Percentiles rank a stretch among this genome's conserved stretches.
These are phyloP conservation scores for Aspergillus neotritici DNA, from an alignment of 2,329 filamentous ascomycete species.

Conservation along the genomic window DNA sequence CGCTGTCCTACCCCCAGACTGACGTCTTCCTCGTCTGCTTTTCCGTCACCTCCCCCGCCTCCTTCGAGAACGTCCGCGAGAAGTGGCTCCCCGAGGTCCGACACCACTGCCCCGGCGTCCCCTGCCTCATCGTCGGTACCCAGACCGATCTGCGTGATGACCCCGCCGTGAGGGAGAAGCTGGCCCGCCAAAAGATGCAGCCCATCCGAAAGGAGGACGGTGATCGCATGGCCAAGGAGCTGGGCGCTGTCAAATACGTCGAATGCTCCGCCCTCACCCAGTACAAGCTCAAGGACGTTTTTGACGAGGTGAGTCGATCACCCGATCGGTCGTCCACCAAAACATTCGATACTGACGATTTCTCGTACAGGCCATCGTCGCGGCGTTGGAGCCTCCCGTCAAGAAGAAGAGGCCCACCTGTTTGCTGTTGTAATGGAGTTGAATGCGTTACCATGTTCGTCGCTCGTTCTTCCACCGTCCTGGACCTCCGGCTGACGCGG, in stretches of 20 bases:
- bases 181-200: slow-evolving; percentile 91
- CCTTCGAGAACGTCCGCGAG: slow-evolving; percentile 98
- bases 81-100: slow-evolving; percentile 99
- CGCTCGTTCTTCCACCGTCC: not conserved
- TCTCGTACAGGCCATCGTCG: slow-evolving; percentile 73
- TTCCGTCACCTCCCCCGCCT: slow-evolving; percentile 93
- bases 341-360: slow-evolving; percentile 2
- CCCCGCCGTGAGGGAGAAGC: slow-evolving; percentile 77
- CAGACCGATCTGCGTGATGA: slow-evolving; percentile 96
- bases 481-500: slow-evolving; percentile 1
- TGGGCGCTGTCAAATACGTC: slow-evolving; percentile 98
- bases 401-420: slow-evolving; percentile 71
- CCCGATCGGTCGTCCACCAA: not conserved
- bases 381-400: slow-evolving; percentile 78
- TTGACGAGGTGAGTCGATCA: slow-evolving; percentile 74
- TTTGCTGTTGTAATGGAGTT: slow-evolving; percentile 55
- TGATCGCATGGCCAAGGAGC: slow-evolving; percentile 90
- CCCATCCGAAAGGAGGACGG: slow-evolving; percentile 90
- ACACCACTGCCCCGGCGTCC: slow-evolving; percentile 96
- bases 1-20: slow-evolving; percentile 95
- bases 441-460: slow-evolving; percentile 8
- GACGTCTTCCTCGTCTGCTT: slow-evolving; percentile 99
- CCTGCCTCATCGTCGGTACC: slow-evolving; percentile 94
- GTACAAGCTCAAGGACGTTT: slow-evolving; percentile 98
- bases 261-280: slow-evolving; percentile 97